Evolutionary conservation across 495 filamentous ascomycete genomes (phyloP).

Genomic region (Platismatia glauca): DNA sequence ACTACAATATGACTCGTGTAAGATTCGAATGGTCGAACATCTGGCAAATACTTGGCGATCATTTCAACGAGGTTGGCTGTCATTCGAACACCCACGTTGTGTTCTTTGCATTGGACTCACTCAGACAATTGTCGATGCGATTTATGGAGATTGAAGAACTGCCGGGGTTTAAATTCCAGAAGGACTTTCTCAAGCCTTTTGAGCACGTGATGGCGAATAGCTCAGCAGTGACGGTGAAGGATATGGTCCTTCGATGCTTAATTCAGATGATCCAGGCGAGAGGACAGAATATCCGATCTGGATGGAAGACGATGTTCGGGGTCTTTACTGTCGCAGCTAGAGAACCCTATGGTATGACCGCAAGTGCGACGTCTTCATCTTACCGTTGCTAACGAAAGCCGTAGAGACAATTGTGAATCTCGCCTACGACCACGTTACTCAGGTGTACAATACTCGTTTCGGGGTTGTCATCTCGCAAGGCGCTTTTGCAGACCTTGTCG

Average conservation of each 20-base stretch:
- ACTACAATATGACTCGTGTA: conserved; percentile 98
- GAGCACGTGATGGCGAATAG: conserved; percentile 96
- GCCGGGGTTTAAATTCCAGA: conserved; percentile 98
- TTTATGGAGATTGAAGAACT: conserved; percentile 98
- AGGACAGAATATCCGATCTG: conserved; percentile 91
- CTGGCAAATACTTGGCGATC: conserved; percentile 89
- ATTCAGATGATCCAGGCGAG: conserved; percentile 98
- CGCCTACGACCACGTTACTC: conserved; percentile 92
- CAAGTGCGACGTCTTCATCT: not conserved
- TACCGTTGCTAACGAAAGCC: conserved; percentile 24
- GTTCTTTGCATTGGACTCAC: conserved; percentile 90
- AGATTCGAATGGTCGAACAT: conserved; percentile 97
- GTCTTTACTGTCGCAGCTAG: conserved; percentile 93
- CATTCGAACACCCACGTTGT: conserved; percentile 92
- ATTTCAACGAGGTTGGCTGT: conserved; percentile 96
- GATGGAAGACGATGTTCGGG: conserved; percentile 99
- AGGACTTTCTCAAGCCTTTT: conserved; percentile 97
- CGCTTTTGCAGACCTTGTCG: conserved; percentile 90
- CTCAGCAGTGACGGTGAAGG: conserved; percentile 81
- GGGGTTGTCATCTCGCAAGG: conserved; percentile 93
- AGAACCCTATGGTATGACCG: conserved; percentile 62
- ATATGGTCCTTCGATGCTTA: conserved; percentile 94
- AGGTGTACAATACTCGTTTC: conserved; percentile 96
- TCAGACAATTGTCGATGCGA: conserved; percentile 92
- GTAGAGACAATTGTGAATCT: conserved; percentile 89